These are phyloP conservation scores for Apiospora marii DNA, from an alignment of 2,329 filamentous ascomycete genomes.

Conservation along the genomic window DNA sequence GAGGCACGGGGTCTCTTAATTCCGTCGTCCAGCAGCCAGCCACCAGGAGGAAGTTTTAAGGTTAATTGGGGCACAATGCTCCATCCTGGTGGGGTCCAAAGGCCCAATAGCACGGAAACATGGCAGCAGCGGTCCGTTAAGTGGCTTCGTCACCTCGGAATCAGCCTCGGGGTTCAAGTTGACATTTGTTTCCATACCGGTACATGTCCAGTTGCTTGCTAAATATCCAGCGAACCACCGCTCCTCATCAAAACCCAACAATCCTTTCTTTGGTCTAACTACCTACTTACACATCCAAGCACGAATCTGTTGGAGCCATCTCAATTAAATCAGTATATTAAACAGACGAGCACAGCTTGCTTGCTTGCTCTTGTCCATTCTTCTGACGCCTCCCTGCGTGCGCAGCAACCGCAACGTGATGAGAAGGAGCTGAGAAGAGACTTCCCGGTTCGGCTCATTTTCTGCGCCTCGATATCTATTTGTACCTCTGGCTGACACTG, in stretches of 20 bases:
- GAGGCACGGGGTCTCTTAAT: background rate
- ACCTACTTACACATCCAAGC: background rate
- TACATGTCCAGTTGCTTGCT: too few relatives aligned
- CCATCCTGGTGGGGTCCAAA: background rate
- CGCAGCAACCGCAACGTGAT: conserved; percentile 34
- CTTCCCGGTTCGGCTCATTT: conserved; percentile 47
- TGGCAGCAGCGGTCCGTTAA: background rate
- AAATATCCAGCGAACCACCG: background rate
- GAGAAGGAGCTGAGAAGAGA: conserved; percentile 39
- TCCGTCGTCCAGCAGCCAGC: background rate
- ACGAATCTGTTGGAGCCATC: background rate
- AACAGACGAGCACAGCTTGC: background rate
- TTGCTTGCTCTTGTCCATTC: conserved; percentile 22
- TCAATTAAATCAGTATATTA: background rate
- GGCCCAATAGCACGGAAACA: background rate
- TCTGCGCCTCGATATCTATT: conserved; percentile 37
- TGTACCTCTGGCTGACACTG: conserved; percentile 40
- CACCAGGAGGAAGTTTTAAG: background rate
- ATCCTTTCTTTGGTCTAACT: background rate
- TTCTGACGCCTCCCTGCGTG: conserved; percentile 20
- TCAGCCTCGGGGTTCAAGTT: conserved; percentile 16
- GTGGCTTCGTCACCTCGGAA: conserved; percentile 8
- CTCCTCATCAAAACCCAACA: background rate
- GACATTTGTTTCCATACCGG: conserved; percentile 19
- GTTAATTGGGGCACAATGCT: conserved; percentile 7